These are phyloP conservation scores for Elaphomyces granulatus DNA, from an alignment of 495 filamentous ascomycete genomes.

Conservation along the genomic window DNA sequence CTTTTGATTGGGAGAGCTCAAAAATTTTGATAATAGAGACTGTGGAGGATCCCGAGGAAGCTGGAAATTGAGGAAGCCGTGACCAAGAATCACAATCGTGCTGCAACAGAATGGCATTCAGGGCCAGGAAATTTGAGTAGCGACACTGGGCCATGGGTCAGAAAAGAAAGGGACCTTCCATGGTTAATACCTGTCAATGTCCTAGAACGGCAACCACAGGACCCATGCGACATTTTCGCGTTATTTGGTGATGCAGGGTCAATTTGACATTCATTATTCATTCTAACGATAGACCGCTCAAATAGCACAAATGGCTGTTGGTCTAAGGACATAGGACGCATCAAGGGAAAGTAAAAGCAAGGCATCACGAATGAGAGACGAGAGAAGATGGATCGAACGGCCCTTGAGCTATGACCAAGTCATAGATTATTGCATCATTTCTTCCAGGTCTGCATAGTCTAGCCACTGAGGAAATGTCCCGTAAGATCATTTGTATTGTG, in stretches of 20 bases:
- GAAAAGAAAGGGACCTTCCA: not conserved
- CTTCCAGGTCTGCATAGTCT: no score
- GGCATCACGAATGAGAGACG: not conserved
- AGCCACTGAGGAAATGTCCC: no score
- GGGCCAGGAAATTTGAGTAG: no score
- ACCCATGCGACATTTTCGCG: not conserved
- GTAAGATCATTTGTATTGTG: not conserved
- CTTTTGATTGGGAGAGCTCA: no score
- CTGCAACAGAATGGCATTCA: not conserved
- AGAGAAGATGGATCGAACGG: not conserved
- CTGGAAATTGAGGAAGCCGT: not conserved
- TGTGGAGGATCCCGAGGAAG: not conserved
- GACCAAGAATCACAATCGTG: no score
- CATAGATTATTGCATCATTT: no score
- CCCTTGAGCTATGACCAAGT: no score
- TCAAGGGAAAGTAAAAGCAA: not conserved
- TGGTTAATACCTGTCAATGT: not conserved
- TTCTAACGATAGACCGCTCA: no score
- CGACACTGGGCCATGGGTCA: not conserved
- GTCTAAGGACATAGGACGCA: not conserved
- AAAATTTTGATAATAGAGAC: no score
- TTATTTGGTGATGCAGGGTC: not conserved
- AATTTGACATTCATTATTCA: no score
- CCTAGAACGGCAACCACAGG: not conserved
- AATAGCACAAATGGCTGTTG: not conserved